phyloP scores from a whole-genome alignment of 2,329 filamentous ascomycete genomes.

The Ophidiomyces ophidiicola region DNA sequence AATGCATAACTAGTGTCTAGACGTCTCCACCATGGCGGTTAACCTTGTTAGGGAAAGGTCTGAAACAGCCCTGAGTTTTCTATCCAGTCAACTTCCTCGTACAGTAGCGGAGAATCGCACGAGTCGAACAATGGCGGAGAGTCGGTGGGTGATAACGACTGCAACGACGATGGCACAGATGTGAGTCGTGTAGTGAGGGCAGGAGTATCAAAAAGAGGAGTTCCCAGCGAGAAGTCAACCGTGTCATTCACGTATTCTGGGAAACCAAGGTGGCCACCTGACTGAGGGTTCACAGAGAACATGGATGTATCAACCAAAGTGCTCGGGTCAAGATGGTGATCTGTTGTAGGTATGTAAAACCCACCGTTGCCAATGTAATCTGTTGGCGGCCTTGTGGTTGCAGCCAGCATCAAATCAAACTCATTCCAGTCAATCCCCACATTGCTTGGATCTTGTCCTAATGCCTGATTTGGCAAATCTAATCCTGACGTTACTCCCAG shows the following conservation, averaged over 20 bases:
- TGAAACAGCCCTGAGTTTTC: slow-evolving; percentile 12
- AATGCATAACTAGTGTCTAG: not conserved
- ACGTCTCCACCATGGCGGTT: no score
- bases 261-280: slow-evolving; percentile 9
- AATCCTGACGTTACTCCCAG: slow-evolving; percentile 2
- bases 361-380: slow-evolving; percentile 9
- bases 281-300: slow-evolving; percentile 10
- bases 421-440: slow-evolving; percentile 25
- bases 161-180: slow-evolving; percentile 14
- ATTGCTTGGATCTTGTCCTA: not conserved
- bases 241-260: slow-evolving; percentile 14
- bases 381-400: slow-evolving; percentile 16
- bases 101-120: slow-evolving; percentile 14
- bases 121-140: slow-evolving; percentile 14
- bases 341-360: slow-evolving; percentile 8
- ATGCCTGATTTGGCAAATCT: slow-evolving; percentile 4
- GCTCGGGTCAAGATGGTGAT: slow-evolving; percentile 7
- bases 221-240: slow-evolving; percentile 13
- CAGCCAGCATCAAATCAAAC: slow-evolving; percentile 26
- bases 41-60: slow-evolving; percentile 4
- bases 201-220: slow-evolving; percentile 4
- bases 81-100: slow-evolving; percentile 15
- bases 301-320: slow-evolving; percentile 10
- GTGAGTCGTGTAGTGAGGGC: slow-evolving; percentile 8
- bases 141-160: slow-evolving; percentile 13